Conservation (phyloP, 805 yeast species). For the Teunomyces kruisii region DNA sequence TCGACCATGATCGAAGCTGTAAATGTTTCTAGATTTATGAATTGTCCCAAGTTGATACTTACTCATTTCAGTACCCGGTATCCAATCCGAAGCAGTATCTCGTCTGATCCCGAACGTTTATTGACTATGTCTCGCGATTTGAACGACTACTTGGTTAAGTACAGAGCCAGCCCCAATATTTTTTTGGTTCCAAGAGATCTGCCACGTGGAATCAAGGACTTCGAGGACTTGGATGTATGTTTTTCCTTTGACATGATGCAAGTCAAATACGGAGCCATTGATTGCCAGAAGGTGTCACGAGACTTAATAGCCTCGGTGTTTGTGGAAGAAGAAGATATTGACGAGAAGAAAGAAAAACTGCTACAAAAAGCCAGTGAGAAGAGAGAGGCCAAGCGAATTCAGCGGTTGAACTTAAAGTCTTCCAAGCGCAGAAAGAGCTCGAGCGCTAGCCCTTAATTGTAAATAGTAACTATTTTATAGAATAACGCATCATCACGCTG, state of each 20-base stretch:
- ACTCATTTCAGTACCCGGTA: slow-evolving; percentile 95
- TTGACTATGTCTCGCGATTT: slow-evolving; percentile 20
- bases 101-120: slow-evolving; percentile 23
- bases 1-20: slow-evolving; percentile 89
- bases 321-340: slow-evolving; percentile 19
- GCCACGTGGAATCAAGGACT: slow-evolving; percentile 11
- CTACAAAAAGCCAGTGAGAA: slow-evolving; percentile 27
- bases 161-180: slow-evolving; percentile 25
- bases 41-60: slow-evolving; percentile 64
- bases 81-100: slow-evolving; percentile 34
- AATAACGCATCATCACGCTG: background rate
- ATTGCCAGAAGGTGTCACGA: slow-evolving; percentile 24
- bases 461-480: background rate
- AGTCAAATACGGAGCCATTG: slow-evolving; percentile 25
- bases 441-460: background rate
- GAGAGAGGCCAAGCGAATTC: slow-evolving; percentile 34
- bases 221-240: slow-evolving; percentile 35
- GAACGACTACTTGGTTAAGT: slow-evolving; percentile 26
- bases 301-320: slow-evolving; percentile 27
- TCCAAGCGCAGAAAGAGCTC: slow-evolving; percentile 18
- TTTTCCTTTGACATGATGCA: slow-evolving; percentile 43
- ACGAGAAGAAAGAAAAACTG: slow-evolving; percentile 20
- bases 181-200: slow-evolving; percentile 11
- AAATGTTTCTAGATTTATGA: slow-evolving; percentile 66
- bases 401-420: slow-evolving; percentile 22